Evolutionary conservation across 169 alveolate species (phyloP), one percentile per base, ranked within the genome.

Genomic region (Condylostoma magnum): DNA sequence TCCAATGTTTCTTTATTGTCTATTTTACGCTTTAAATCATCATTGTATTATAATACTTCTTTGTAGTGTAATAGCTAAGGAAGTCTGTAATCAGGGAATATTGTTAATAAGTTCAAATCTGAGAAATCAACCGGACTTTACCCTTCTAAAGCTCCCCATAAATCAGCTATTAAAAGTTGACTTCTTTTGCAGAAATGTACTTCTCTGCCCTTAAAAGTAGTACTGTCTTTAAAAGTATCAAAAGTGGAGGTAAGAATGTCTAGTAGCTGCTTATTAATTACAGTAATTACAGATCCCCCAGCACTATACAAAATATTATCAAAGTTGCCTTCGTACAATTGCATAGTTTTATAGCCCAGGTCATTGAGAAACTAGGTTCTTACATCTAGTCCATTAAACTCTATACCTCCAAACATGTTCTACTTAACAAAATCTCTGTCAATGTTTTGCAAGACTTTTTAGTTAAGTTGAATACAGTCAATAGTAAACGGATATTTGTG

Each of bases 11-110:
- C 50, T 58, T 86, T 77, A 46, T 76, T 54, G 50, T 86, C 90
- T 28, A 93, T 79, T 46, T 52, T 70, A 12, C 70, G 60, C 25
- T 68, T 25, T 0, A 92, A 55, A 60, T 81, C 83, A 18, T 79
- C 58, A 44, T 84, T 79, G 65, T 92, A 92, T 81, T 84, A 65
- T 44, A 92, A 63, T 46, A 92, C 82, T 1, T 81, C 87, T 33
- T 77, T 75, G 53, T 85, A 83, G 43, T 86, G 77, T 28, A 92
- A 80, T 6, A 89, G 82, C 69, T 92, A 85, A 66, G 97, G 97
- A 2, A 92, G 94, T 84, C 95, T 77, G 69, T 92, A 93, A 79
- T 93, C 97, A 44, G 97, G 93, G 69, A 93, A 93, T 94, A 89
- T 93, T 25, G 97, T 93, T 20, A 93, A 56, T 44, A 80, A 70